Base-by-base conservation (phyloP, 306 rosid species). In the Quillaja saponaria region DNA sequence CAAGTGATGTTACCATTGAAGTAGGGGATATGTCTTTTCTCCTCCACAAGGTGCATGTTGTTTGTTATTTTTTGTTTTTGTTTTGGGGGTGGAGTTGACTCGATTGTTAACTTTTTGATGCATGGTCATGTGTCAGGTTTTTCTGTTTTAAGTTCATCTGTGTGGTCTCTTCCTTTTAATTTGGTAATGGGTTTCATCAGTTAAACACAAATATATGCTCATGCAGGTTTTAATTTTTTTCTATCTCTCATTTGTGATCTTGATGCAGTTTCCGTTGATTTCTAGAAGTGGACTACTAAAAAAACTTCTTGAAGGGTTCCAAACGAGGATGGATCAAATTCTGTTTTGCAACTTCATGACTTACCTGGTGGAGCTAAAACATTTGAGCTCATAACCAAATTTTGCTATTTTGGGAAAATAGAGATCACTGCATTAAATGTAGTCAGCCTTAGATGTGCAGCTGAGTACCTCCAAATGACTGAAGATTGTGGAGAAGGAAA, bases 211-310 rank as follows among this genome's bases (percentile, higher is more conserved):
- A 19, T 33, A 19, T 16, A 49, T 28, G 19, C 49, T 62, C 53
- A 35, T 46, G 67, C 55, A 47, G 42, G 45, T 49, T 12, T 67
- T 71, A 8, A 61, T 47, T 49, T 67, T 69, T 15, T 25, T 25
- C 47, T 51, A 25, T 47, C 25, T 25, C 41, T 35, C 53, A 35
- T 50, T 33, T 33, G 37, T 46, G 56, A 18, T 49, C 51, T 49
- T 75, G 54, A 49, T 77, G 76, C 78, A 90, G 97, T 90, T 90
- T 58, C 97, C 95, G 18, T 76, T 90, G 81, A 89, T 90, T 28
- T 90, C 95, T 15, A 90, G 85, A 83, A 87, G 97, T 73, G 90
- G 95, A 61, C 77, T 81, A 18, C 63, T 90, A 13, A 88, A 90
- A 69, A 80, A 72, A 77, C 84, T 83, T 40, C 71, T 85, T 20